Evolutionary conservation across 202 grass and related monocot genomes (phyloP), one percentile per base, ranked within the genome.

Genomic region (Miscanthus sacchariflorus): DNA sequence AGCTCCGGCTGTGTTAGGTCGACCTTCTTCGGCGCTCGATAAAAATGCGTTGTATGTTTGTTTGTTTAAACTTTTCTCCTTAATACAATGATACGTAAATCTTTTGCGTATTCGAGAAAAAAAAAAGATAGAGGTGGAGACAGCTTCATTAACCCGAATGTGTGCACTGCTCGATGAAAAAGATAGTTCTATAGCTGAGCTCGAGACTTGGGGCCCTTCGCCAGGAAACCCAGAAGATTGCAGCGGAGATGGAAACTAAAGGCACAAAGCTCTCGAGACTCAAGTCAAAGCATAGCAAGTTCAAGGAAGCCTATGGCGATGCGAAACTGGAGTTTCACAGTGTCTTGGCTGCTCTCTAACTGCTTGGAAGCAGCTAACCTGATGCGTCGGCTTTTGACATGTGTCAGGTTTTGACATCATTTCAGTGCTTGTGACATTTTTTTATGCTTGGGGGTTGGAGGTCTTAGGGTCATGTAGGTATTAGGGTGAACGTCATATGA

Each of bases 151-250:
- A 40, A 49, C 76, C 50, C 38, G n/a, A 3, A 77, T 81, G 5
- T 12, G 76, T 67, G 83, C 69, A 42, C 40, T 83, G 35, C 80
- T 81, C 38, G 45, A 52, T 68, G 59, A 84, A 64, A 86, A 86
- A 24, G 43, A 84, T 48, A 54, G 18, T 54, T 71, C 66, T 56
- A 74, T 88, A 43, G 13, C 24, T 68, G 70, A 90, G 43, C 78
- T 95, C 35, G 65, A 92, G 74, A 81, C 85, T 92, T 50, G 25
- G 66, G 42, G 0, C 4, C 43, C 76, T 88, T 33, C 82, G 33
- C 15, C 6, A 54, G 36, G 63, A 80, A 75, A 19, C 6, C 19
- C 18, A 39, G 80, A 39, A 66, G 54, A 72, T 90, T 38, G 19
- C 68, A 52, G 74, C n/a, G 25, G 70, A 84, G 69, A 74, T 36